phyloP scores from a whole-genome alignment of 495 filamentous ascomycete genomes.

The Podospora comata region DNA sequence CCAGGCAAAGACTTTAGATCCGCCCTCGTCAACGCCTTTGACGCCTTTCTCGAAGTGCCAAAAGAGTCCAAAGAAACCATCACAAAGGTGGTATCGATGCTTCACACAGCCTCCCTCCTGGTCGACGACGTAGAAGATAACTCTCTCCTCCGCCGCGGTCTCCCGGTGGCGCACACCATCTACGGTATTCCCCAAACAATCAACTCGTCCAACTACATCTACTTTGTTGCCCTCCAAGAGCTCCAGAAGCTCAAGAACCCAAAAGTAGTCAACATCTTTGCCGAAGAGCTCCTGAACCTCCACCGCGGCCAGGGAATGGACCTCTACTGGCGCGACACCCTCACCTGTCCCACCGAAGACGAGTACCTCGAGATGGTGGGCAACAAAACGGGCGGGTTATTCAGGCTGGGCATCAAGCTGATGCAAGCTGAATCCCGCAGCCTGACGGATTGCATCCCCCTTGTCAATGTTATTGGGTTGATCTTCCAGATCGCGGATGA shows the following conservation, averaged over 20 bases:
- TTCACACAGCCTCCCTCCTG: constrained; percentile 89
- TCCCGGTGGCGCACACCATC: constrained; percentile 90
- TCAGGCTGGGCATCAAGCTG: constrained; percentile 88
- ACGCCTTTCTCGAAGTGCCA: constrained; percentile 85
- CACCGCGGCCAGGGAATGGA: constrained; percentile 98
- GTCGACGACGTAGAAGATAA: constrained; percentile 91
- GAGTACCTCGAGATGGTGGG: constrained; percentile 98
- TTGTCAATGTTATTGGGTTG: constrained; percentile 87
- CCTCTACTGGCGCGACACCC: constrained; percentile 91
- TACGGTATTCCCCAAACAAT: constrained; percentile 96
- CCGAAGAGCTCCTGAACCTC: constrained; percentile 86
- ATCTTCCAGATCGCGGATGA: constrained; percentile 98
- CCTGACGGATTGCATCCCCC: constrained; percentile 68
- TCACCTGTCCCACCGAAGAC: constrained; percentile 90
- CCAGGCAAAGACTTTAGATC: constrained; percentile 91
- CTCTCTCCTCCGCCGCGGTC: constrained; percentile 77
- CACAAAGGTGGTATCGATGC: constrained; percentile 83
- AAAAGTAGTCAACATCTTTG: constrained; percentile 69
- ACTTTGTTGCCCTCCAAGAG: constrained; percentile 85
- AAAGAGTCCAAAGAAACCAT: constrained; percentile 73
- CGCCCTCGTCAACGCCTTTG: constrained; percentile 85
- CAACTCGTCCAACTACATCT: constrained; percentile 95
- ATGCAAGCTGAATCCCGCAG: constrained; percentile 86
- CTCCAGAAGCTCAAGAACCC: constrained; percentile 73
- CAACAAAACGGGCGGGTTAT: constrained; percentile 96